phyloP scores from a whole-genome alignment of 2,329 filamentous ascomycete species.

The Metarhizium robertsii region DNA sequence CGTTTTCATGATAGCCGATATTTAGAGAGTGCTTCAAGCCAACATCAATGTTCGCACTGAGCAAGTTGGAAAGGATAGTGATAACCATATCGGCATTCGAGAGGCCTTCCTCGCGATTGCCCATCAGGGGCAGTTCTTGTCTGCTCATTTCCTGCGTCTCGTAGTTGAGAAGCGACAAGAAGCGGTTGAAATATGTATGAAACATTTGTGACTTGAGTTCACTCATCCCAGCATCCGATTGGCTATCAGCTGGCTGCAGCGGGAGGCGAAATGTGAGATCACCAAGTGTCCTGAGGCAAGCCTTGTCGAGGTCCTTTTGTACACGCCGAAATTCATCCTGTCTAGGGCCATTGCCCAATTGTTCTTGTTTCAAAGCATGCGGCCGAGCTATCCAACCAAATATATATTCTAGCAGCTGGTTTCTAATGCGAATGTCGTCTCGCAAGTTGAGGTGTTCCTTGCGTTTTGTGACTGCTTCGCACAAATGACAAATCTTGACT shows the following conservation, averaged over 20 bases:
- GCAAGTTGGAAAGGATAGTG: constrained; percentile 56
- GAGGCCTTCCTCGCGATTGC: constrained; percentile 41
- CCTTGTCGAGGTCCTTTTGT: constrained; percentile 56
- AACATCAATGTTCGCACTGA: constrained; percentile 64
- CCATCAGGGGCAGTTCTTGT: constrained; percentile 19
- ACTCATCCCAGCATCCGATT: constrained; percentile 56
- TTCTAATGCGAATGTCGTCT: constrained; percentile 59
- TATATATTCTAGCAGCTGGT: constrained; percentile 58
- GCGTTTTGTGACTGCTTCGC: constrained; percentile 53
- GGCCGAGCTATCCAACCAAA: constrained; percentile 60
- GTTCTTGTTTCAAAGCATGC: constrained; percentile 35
- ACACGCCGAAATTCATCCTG: constrained; percentile 48
- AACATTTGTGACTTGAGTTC: constrained; percentile 65
- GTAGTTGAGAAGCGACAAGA: constrained; percentile 55
- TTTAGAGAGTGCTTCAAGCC: constrained; percentile 60
- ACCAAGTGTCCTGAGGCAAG: constrained; percentile 55
- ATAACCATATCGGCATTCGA: constrained; percentile 56
- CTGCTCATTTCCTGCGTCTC: constrained; percentile 35
- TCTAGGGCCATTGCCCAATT: constrained; percentile 32
- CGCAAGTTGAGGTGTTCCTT: constrained; percentile 61
- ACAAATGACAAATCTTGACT: constrained; percentile 60
- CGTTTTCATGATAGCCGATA: constrained; percentile 62
- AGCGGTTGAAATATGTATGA: constrained; percentile 61
- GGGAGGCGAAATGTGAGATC: constrained; percentile 58
- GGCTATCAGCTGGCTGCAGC: constrained; percentile 55